A percentile compares a stretch with the other conserved stretches of the same genome.
These are phyloP conservation scores for Trichosporon sp. DNA, from an alignment of 1,284 basidiomycete genomes.

Conservation along the genomic window DNA sequence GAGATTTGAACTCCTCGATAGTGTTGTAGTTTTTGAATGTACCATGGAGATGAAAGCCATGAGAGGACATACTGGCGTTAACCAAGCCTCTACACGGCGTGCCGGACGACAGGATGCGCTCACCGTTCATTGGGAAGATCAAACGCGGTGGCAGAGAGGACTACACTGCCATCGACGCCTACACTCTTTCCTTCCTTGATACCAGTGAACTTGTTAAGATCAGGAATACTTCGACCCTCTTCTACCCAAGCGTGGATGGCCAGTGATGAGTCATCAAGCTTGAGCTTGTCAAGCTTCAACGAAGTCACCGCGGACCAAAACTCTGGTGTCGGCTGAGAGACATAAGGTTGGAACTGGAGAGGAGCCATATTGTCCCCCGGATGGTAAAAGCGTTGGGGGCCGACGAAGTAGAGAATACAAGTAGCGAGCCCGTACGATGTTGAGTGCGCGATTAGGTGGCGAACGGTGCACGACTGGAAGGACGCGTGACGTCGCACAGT, in stretches of 20 bases:
- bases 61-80: neutral
- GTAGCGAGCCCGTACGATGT: neutral
- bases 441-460: no score
- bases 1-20: conserved; percentile 89
- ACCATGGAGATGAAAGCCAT: conserved; percentile 64
- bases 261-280: conserved; percentile 74
- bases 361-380: conserved; percentile 44
- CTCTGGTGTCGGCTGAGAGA: conserved; percentile 80
- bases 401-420: neutral
- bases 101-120: no score
- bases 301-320: conserved; percentile 91
- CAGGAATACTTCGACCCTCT: conserved; percentile 70
- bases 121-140: conserved; percentile 35
- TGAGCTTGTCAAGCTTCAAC: conserved; percentile 88
- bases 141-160: conserved; percentile 35
- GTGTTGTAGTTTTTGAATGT: conserved; percentile 92
- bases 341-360: conserved; percentile 83
- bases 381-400: no score
- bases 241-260: conserved; percentile 70
- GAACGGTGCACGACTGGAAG: no score
- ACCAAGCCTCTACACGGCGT: neutral
- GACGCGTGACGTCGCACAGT: no score
- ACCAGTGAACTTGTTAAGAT: conserved; percentile 55
- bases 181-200: conserved; percentile 20
- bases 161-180: conserved; percentile 47